These are phyloP conservation scores for Penicillium palitans DNA, from an alignment of 2,329 filamentous ascomycete genomes.

Conservation along the genomic window DNA sequence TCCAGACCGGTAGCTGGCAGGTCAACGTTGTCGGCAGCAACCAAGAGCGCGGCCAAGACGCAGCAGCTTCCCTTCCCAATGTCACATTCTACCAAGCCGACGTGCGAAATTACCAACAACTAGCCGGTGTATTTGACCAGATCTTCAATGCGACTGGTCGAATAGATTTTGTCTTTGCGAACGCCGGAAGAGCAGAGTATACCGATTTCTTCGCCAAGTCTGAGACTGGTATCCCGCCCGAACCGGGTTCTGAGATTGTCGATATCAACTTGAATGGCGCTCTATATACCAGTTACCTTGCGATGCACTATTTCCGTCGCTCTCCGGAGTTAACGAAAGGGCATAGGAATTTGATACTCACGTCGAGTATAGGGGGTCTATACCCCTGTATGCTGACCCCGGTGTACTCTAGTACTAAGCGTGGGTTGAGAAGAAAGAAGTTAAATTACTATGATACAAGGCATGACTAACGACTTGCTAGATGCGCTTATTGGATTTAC, in stretches of 20 bases:
- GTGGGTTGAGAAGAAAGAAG: conserved; percentile 15
- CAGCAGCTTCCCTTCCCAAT: conserved; percentile 28
- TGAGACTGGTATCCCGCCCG: conserved; percentile 21
- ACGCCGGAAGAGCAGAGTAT: conserved; percentile 49
- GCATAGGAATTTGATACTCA: conserved; percentile 35
- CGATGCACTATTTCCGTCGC: conserved; percentile 44
- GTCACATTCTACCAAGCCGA: conserved; percentile 43
- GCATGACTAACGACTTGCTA: neutral
- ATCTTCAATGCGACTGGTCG: conserved; percentile 38
- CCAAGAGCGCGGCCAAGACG: conserved; percentile 33
- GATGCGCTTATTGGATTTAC: conserved; percentile 42
- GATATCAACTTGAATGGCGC: conserved; percentile 46
- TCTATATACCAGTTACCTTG: conserved; percentile 44
- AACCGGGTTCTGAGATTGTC: conserved; percentile 36
- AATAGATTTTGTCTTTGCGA: conserved; percentile 54
- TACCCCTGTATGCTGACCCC: conserved; percentile 37
- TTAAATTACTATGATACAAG: no score
- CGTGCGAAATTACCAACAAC: conserved; percentile 37
- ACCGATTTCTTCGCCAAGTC: conserved; percentile 42
- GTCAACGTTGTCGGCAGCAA: conserved; percentile 46
- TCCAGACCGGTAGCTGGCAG: conserved; percentile 38
- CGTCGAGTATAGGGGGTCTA: conserved; percentile 39
- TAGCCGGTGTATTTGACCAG: conserved; percentile 39
- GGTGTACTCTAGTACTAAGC: conserved; percentile 42
- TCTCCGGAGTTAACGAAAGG: conserved; percentile 23